Conservation (phyloP, 805 yeast genomes). For the Saccharomycopsis capsularis region DNA sequence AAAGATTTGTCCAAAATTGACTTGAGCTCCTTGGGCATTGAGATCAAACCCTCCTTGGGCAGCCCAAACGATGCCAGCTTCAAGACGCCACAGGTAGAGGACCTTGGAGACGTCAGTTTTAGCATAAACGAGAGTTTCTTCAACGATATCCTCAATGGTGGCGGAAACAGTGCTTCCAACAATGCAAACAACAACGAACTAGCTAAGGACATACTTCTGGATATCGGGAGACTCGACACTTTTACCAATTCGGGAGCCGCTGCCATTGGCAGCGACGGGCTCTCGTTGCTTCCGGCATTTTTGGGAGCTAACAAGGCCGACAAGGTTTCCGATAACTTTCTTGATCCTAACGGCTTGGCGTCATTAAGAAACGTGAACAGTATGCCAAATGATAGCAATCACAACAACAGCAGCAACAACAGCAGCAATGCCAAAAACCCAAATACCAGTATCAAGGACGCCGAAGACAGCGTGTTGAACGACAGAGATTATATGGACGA, state of each 20-base stretch:
- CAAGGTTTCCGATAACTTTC: background rate
- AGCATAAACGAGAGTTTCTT: slow-evolving; percentile 21
- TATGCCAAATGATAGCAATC: background rate
- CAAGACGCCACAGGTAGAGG: background rate
- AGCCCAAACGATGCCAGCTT: background rate
- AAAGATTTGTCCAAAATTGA: slow-evolving; percentile 3
- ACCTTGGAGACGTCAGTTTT: slow-evolving; percentile 15
- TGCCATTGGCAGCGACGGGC: background rate
- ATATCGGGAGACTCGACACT: background rate
- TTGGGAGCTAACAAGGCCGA: background rate
- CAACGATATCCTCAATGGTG: slow-evolving; percentile 11
- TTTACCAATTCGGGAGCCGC: too few relatives aligned
- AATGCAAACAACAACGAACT: background rate
- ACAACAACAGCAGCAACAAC: background rate
- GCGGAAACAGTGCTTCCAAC: background rate
- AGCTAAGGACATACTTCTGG: background rate
- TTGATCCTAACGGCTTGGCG: slow-evolving; percentile 8
- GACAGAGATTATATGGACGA: slow-evolving; percentile 14
- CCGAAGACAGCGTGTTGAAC: background rate
- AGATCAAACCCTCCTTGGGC: slow-evolving; percentile 2
- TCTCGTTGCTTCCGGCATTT: slow-evolving; percentile 7
- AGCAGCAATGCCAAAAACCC: background rate
- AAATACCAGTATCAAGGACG: background rate
- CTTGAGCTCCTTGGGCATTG: slow-evolving; percentile 17
- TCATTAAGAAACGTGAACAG: background rate